phyloP scores from a whole-genome alignment of 768 basidiomycete species.

The Daedalea quercina region DNA sequence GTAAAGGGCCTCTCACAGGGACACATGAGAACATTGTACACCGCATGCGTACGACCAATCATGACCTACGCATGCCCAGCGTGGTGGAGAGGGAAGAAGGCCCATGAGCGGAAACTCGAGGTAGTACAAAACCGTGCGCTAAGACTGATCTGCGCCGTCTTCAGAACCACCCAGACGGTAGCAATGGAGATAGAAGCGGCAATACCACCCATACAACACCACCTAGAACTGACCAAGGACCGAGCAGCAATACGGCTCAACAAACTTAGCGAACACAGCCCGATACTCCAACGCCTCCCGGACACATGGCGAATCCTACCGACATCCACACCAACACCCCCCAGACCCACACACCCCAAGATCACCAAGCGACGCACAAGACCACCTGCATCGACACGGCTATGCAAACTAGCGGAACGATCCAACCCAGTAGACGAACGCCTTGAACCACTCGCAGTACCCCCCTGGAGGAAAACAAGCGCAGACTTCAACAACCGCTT shows the following conservation, averaged over 20 bases:
- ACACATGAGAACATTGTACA: conserved; percentile 24
- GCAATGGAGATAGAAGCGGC: conserved; percentile 29
- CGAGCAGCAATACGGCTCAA: neutral
- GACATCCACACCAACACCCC: neutral
- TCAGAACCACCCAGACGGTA: conserved; percentile 24
- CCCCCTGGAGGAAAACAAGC: neutral
- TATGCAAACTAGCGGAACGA: neutral
- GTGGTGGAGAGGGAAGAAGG: conserved; percentile 26
- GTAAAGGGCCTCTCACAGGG: conserved; percentile 25
- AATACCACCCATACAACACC: conserved; percentile 22
- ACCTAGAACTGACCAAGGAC: neutral
- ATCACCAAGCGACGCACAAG: neutral
- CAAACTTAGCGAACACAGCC: neutral
- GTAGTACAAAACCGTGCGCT: conserved; percentile 26
- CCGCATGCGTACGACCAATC: conserved; percentile 24
- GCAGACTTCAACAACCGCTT: neutral
- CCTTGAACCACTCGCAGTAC: neutral
- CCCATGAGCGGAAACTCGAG: conserved; percentile 18
- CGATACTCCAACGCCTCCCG: conserved; percentile 2
- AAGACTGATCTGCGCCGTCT: conserved; percentile 26
- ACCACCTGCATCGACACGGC: neutral
- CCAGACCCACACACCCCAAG: neutral
- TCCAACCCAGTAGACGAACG: neutral
- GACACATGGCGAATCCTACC: neutral
- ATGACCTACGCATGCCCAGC: conserved; percentile 27